Evolutionary conservation across 108 stramenopile species (phyloP).

Genomic region (Fistulifera solaris): DNA sequence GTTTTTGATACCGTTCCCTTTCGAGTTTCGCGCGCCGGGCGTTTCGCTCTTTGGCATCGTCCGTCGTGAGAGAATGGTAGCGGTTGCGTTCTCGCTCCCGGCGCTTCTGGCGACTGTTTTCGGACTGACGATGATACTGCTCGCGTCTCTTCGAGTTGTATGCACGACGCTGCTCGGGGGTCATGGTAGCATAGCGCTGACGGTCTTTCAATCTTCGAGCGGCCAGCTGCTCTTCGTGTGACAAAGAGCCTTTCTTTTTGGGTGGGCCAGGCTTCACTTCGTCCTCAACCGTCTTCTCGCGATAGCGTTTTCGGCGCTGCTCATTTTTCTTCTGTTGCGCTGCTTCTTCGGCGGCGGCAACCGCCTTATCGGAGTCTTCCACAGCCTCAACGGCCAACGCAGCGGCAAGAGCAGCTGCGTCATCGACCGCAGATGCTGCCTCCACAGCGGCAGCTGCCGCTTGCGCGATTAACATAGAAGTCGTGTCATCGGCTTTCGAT

Average conservation of each 20-base stretch:
- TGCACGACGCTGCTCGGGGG: slow-evolving; percentile 54
- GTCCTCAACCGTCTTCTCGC: slow-evolving; percentile 33
- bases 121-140: slow-evolving; percentile 74
- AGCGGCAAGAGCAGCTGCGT: neutral
- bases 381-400: slow-evolving; percentile 8
- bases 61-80: slow-evolving; percentile 52
- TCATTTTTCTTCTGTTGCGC: slow-evolving; percentile 22
- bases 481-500: slow-evolving; percentile 17
- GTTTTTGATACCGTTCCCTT: slow-evolving; percentile 69
- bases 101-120: slow-evolving; percentile 50
- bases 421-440: neutral
- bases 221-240: slow-evolving; percentile 56
- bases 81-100: slow-evolving; percentile 65
- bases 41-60: slow-evolving; percentile 53
- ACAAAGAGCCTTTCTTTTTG: slow-evolving; percentile 21
- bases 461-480: slow-evolving; percentile 7
- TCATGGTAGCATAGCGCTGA: slow-evolving; percentile 71
- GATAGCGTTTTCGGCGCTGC: slow-evolving; percentile 41
- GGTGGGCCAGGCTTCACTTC: slow-evolving; percentile 14
- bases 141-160: slow-evolving; percentile 82
- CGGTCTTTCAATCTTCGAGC: slow-evolving; percentile 75
- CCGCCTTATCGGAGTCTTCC: slow-evolving; percentile 13
- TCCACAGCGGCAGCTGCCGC: slow-evolving; percentile 13
- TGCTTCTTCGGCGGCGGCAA: slow-evolving; percentile 22
- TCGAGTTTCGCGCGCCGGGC: slow-evolving; percentile 70